These are phyloP conservation scores for Ormosia semicastrata DNA, from an alignment of 306 rosid species.

Conservation along the genomic window DNA sequence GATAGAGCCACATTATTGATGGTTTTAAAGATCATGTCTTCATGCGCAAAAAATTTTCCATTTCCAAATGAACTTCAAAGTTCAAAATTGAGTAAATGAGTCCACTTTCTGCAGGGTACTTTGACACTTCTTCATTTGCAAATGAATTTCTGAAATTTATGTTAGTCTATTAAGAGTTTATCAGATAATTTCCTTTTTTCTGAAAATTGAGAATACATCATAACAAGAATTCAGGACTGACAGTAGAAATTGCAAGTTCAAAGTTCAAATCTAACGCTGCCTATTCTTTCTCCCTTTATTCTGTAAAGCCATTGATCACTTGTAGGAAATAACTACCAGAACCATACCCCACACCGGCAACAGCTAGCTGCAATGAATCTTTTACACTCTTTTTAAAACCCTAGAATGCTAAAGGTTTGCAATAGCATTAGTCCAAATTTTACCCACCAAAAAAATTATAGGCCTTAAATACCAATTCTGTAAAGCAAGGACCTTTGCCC, in stretches of 20 bases:
- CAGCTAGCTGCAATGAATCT: background rate
- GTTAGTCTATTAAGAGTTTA: background rate
- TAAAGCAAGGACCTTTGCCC: background rate
- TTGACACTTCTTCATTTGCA: background rate
- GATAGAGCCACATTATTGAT: background rate
- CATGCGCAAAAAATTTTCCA: background rate
- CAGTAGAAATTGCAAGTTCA: background rate
- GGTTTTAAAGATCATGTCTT: background rate
- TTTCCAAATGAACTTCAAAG: background rate
- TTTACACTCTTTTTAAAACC: background rate
- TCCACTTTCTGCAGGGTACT: conserved; percentile 2
- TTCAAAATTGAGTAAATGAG: background rate
- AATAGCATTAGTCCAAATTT: background rate
- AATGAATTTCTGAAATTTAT: background rate
- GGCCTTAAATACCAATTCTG: conserved; percentile 13
- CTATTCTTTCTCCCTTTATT: background rate
- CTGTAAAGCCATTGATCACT: conserved; percentile 12
- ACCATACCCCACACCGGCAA: background rate
- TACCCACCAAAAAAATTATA: background rate
- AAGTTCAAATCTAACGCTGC: background rate
- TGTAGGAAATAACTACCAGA: background rate
- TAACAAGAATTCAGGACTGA: background rate
- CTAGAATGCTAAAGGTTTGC: conserved; percentile 1
- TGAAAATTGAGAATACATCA: background rate
- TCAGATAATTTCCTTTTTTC: background rate